Evolutionary conservation across 2,329 filamentous ascomycete genomes (phyloP), one percentile per base, ranked within the genome.

Genomic region (Hymenoscyphus fructigenus): DNA sequence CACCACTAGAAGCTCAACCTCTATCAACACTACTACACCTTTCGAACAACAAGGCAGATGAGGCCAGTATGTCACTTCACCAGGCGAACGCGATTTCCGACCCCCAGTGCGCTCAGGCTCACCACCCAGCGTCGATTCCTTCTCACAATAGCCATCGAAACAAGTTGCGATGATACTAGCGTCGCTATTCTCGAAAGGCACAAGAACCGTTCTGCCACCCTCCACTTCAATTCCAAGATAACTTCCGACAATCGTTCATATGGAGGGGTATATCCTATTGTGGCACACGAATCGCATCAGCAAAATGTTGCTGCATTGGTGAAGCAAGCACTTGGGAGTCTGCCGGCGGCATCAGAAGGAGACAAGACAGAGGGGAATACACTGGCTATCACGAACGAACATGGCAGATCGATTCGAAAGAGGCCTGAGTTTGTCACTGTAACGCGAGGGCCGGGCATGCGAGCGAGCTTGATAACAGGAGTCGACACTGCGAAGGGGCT

Each of bases 121-220:
- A 12, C n/a, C 64, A 2, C 55, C 38, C 67, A 68, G n/a, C 69
- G 66, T 20, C 78, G 78, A 29, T 68, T 66, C 50, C 80, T 86
- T 64, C 75, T 84, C 20, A 87, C 85, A 5, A 84, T 94, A 59
- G 91, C 91, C 61, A 93, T 95, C 74, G 91, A 95, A 76, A 90
- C 90, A 10, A 93, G 90, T 2, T 95, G 94, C 82, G 94, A 98
- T 79, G 94, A 98, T 80, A 97, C 93, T 0, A 93, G 91, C 65
- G 93, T 97, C 23, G 90, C 94, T 34, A 79, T 98, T 58, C 82
- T 97, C 47, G 86, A 91, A 62, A 89, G 87, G 71, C 71, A 71
- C 47, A 26, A 66, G 10, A 69, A 74, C 28, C 68, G 67, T 38
- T 70, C 71, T 20, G 86, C 89, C 10, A 81, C 79, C 5, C 83